These are phyloP conservation scores for Cladosporium phlei DNA, from an alignment of 2,329 filamentous ascomycete genomes.

Conservation along the genomic window DNA sequence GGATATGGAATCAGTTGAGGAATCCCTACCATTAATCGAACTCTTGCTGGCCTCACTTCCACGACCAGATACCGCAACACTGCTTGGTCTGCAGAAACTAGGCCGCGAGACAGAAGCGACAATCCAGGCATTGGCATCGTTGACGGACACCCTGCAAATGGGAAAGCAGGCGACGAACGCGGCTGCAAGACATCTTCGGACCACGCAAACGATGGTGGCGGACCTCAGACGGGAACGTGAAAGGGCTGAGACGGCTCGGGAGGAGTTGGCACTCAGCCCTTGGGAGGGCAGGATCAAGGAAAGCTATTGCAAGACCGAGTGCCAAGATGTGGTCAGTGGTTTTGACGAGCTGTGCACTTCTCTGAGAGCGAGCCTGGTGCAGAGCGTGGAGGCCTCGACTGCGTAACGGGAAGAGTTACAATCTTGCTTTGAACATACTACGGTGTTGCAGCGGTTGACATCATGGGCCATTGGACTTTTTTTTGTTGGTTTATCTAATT, in stretches of 20 bases:
- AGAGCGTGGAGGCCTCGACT: conserved; percentile 6
- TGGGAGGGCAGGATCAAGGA: conserved; percentile 74
- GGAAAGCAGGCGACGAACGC: conserved; percentile 80
- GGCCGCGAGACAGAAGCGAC: conserved; percentile 64
- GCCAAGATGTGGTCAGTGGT: conserved; percentile 80
- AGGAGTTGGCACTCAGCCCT: conserved; percentile 70
- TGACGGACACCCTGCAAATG: conserved; percentile 92
- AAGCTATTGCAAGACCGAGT: conserved; percentile 77
- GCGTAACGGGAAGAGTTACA: not conserved
- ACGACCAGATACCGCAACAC: conserved; percentile 58
- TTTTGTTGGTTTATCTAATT: not conserved
- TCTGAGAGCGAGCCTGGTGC: conserved; percentile 55
- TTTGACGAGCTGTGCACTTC: conserved; percentile 87
- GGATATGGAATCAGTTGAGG: conserved; percentile 62
- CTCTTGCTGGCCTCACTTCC: conserved; percentile 66
- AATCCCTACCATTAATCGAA: conserved; percentile 63
- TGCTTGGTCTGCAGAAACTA: conserved; percentile 63
- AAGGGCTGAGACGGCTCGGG: conserved; percentile 71
- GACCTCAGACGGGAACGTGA: conserved; percentile 83
- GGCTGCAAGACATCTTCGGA: conserved; percentile 72
- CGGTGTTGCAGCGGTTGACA: not conserved
- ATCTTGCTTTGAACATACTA: not conserved
- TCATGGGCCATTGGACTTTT: not conserved
- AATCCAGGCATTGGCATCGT: conserved; percentile 72
- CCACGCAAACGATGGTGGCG: conserved; percentile 76